These are phyloP conservation scores for Trichosporon faecale DNA, from an alignment of 1,284 basidiomycete genomes.

Conservation along the genomic window DNA sequence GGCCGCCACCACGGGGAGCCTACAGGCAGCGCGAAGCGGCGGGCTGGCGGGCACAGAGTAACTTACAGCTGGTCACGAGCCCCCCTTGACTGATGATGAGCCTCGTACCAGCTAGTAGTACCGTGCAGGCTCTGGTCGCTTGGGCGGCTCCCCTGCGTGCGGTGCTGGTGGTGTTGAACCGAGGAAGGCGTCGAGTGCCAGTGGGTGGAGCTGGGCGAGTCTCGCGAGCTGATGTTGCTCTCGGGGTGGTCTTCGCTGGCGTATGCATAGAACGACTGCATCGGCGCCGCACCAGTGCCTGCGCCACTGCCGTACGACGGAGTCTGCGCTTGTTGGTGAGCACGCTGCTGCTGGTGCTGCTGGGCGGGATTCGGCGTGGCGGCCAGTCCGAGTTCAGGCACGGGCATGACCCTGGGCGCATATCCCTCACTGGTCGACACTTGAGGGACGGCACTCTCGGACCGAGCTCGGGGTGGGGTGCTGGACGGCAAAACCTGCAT, in stretches of 20 bases:
- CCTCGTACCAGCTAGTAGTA: slow-evolving; percentile 2
- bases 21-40: background rate
- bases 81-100: slow-evolving; percentile 8
- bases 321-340: background rate
- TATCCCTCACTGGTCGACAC: background rate
- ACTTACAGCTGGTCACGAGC: slow-evolving; percentile 9
- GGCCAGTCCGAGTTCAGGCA: slow-evolving; percentile 1
- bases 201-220: background rate
- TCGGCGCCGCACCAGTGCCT: background rate
- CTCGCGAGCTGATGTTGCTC: background rate
- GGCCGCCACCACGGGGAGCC: background rate
- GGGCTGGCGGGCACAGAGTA: background rate
- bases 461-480: slow-evolving; percentile 2
- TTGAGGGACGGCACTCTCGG: slow-evolving; percentile 5
- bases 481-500: background rate
- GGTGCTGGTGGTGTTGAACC: background rate
- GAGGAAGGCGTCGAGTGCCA: slow-evolving; percentile 5
- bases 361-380: slow-evolving; percentile 1
- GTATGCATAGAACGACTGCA: background rate
- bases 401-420: background rate
- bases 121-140: slow-evolving; percentile 4
- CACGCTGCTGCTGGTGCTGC: background rate
- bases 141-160: background rate
- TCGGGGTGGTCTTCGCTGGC: background rate
- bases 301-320: background rate